A percentile compares a stretch with the other conserved stretches of the same genome.
Conservation (phyloP, 139 green algal species). For the Desmodesmus armatus region DNA sequence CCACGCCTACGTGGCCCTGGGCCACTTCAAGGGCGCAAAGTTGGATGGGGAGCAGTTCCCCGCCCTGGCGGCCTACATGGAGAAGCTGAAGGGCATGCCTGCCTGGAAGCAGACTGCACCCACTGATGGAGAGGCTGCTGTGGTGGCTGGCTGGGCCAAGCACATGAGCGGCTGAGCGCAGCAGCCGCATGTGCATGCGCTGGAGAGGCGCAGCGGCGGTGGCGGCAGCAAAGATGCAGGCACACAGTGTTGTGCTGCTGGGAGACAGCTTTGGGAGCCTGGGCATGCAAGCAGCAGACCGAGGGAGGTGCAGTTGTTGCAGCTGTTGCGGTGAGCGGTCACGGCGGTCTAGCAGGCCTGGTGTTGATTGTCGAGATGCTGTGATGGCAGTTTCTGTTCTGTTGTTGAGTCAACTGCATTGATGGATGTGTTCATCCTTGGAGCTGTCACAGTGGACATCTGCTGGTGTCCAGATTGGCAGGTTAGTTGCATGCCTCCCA, state of each 20-base stretch:
- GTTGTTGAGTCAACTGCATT: too few relatives aligned
- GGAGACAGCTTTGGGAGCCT: too few relatives aligned
- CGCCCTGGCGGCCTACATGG: slow-evolving; percentile 65
- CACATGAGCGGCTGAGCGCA: slow-evolving; percentile 46
- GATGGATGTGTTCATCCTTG: too few relatives aligned
- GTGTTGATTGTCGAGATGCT: too few relatives aligned
- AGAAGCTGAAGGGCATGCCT: slow-evolving; percentile 53
- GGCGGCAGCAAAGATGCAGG: background rate
- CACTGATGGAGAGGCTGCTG: slow-evolving; percentile 65
- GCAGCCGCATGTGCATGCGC: background rate
- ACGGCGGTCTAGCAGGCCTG: too few relatives aligned
- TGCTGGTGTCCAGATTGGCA: too few relatives aligned
- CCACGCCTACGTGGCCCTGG: slow-evolving; percentile 72
- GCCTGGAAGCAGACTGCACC: slow-evolving; percentile 76
- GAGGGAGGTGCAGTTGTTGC: background rate
- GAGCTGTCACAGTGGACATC: too few relatives aligned
- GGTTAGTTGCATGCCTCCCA: too few relatives aligned
- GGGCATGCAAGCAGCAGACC: background rate
- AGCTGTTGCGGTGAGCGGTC: background rate
- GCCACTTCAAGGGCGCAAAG: slow-evolving; percentile 73
- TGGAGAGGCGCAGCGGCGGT: background rate
- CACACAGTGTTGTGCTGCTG: background rate
- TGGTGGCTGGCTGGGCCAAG: slow-evolving; percentile 73
- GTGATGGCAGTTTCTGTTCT: too few relatives aligned
- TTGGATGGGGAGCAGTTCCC: slow-evolving; percentile 22